These are phyloP conservation scores for Yamadazyma kanchanaburiensis DNA, from an alignment of 1,139 yeast species.

Conservation along the genomic window DNA sequence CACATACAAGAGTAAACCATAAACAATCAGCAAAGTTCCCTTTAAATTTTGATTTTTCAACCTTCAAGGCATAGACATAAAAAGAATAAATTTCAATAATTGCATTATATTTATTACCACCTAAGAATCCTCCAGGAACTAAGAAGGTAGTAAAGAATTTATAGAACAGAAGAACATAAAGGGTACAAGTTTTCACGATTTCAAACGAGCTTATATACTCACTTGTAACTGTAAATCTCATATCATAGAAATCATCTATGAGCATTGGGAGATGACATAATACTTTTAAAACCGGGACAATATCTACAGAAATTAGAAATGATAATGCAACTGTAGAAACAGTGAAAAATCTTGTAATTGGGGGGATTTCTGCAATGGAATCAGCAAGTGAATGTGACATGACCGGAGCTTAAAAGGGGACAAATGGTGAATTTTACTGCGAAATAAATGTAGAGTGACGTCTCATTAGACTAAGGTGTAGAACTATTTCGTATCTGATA, in stretches of 20 bases:
- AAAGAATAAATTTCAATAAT: constrained; percentile 55
- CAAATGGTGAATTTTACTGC: no score
- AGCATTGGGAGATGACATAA: constrained; percentile 3
- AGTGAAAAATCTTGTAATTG: constrained; percentile 46
- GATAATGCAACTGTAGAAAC: constrained; percentile 32
- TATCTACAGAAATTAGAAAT: constrained; percentile 19
- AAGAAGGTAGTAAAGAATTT: constrained; percentile 49
- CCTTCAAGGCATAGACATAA: constrained; percentile 53
- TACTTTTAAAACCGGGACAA: constrained; percentile 11
- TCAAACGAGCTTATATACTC: background rate
- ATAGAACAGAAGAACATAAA: constrained; percentile 30
- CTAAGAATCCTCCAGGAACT: constrained; percentile 33
- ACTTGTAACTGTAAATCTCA: background rate
- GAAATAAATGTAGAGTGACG: no score
- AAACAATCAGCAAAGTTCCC: constrained; percentile 54
- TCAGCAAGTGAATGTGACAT: constrained; percentile 21
- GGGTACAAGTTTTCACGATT: background rate
- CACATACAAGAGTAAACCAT: constrained; percentile 49
- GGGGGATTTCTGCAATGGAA: constrained; percentile 36
- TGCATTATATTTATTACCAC: constrained; percentile 39
- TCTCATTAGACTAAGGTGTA: no score
- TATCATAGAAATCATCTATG: background rate
- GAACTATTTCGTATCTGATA: no score
- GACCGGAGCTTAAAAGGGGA: no score
- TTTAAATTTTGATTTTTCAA: constrained; percentile 53